A percentile compares a stretch with the other conserved stretches of the same genome.
Evolutionary conservation across 2,329 filamentous ascomycete genomes (phyloP).

Genomic region (Colletotrichum magnum): DNA sequence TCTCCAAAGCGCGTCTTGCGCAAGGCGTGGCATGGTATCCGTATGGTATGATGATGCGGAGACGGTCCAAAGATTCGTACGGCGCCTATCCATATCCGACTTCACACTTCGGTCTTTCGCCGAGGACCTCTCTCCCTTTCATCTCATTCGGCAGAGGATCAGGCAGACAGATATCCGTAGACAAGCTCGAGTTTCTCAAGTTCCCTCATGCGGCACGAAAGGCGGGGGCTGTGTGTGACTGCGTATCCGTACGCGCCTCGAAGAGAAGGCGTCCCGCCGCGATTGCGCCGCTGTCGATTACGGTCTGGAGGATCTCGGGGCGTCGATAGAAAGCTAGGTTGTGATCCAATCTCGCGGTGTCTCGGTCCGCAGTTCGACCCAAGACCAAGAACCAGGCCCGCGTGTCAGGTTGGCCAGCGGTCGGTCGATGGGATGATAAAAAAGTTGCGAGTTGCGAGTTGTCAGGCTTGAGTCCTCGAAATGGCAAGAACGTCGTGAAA

Average conservation of each 20-base stretch:
- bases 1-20: neutral
- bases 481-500: too few species aligned
- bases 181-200: neutral
- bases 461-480: neutral
- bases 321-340: neutral
- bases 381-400: neutral
- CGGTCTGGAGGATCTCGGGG: too few species aligned
- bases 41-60: neutral
- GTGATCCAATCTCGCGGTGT: constrained; percentile 1
- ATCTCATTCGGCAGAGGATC: neutral
- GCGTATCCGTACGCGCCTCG: neutral
- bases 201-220: neutral
- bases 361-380: neutral
- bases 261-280: constrained; percentile 7
- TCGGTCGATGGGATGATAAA: neutral
- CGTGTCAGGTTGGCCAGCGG: neutral
- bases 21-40: neutral
- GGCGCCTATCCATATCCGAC: neutral
- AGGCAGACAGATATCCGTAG: neutral
- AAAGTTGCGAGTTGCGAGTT: neutral
- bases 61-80: neutral
- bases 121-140: too few species aligned
- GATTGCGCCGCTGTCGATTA: constrained; percentile 15
- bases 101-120: neutral
- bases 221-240: neutral